Base-by-base conservation (phyloP, 2,329 filamentous ascomycete genomes). In the Hypomyces rosellus region DNA sequence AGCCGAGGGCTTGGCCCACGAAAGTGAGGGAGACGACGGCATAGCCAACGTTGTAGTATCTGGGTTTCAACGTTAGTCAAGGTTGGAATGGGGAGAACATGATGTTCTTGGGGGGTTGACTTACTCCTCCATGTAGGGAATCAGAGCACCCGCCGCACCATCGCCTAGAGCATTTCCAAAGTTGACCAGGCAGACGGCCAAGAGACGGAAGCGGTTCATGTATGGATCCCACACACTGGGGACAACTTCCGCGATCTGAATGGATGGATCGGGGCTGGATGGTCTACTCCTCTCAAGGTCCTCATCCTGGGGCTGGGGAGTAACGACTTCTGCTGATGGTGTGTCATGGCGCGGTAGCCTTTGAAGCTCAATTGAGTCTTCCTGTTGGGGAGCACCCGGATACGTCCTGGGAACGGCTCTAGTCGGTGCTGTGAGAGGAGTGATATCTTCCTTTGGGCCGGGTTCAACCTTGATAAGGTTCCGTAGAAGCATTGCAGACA, bases 21-120 rank as follows among this genome's bases (percentile, higher is more conserved):
- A 93, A 95, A 61, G 95, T 88, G 36, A 92, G 72, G 2, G 89
- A 92, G 3, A 93, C 86, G 8, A 89, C 69, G 2, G 83, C 85
- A 64, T 93, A 92, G 39, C 84, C 85, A 50, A 93, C 88, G 51
- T 75, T 57, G 62, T 92, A 95, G 59, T 86, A 66, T 41, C 77
- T 81, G 42, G 20, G 4, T 25, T n/a, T 5, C 6, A 5, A 5
- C 5, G 9, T 45, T 15, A 45, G 30, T 37, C 14, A 42, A 33
- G 9, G 18, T 30, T 30, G 25, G 25, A 30, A 30, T 11, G 8
- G 25, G 25, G 8, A 36, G 34, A 12, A n/a, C 16, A 41, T 25
- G 5, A 9, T 14, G 18, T 25, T n/a, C 5, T 4, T 14, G 12
- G 18, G 14, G 11, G 8, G 7, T 14, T 3, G 2, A 59, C 69